Evolutionary conservation across 495 filamentous ascomycete species (phyloP), one percentile per base, ranked within the genome.

Genomic region (Xylaria intraflava): DNA sequence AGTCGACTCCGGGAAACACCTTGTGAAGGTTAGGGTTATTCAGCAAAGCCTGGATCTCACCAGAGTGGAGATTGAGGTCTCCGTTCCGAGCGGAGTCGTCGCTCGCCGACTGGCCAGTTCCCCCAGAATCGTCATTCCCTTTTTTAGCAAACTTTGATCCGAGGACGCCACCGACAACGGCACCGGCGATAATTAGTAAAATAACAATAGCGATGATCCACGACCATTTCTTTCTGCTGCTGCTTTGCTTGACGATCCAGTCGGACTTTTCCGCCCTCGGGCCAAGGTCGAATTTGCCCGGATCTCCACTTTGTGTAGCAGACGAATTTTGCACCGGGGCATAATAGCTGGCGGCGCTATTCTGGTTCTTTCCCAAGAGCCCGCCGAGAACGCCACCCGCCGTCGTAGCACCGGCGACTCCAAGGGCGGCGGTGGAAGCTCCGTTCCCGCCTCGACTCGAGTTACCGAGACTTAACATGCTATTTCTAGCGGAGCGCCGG

Each of bases 1-100:
- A 98, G 69, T 96, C 93, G 57, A 98, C 86, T n/a, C 90, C 93
- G 0, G 89, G 88, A 65, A 98, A 96, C 10, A 97, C 91, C 66
- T 89, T 94, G 71, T 95, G 88, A 12, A 98, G 76, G 55, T 88
- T 69, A 0, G 68, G 56, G 66, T 96, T 96, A 60, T 84, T 83
- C 78, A 97, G 78, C 11, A 96, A 73, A 5, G 74, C 75, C 68
- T 92, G 77, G 67, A 97, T 95, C 72, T 96, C 87, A 5, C 72
- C 51, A 0, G 88, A 92, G 60, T 95, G 71, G 65, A 80, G 83
- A 63, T 78, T 67, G 14, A 95, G 78, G 62, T 90, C 88, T 24
- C 83, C 84, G 56, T 86, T 86, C 20, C 62, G 60, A 16, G 64
- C 52, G 1, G 70, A 64, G 59, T 87, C 82, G 6, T 71, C 60